Evolutionary conservation across 129 eudicot genomes (phyloP), one percentile per base, ranked within the genome.

Genomic region (Deinandra increscens): DNA sequence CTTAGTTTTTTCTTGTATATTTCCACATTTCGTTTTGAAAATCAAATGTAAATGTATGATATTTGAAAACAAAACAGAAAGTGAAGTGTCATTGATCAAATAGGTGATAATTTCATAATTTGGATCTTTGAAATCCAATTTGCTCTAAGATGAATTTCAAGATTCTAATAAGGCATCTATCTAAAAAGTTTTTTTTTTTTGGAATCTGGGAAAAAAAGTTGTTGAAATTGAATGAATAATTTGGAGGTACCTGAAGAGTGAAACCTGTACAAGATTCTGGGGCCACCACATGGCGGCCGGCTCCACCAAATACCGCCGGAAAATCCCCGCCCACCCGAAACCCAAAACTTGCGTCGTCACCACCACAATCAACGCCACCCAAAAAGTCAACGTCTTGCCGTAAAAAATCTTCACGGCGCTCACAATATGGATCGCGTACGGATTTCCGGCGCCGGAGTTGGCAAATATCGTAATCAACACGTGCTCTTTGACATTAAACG

Each of bases 281-380:
- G 95, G 95, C 95, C 95, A 87, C 95, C 95, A 87, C 95, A 87
- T 87, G 13, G 85, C 85, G 34, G 95, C 90, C 10, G 95, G 90
- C 78, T 88, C 95, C 55, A 88, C 95, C 78, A 88, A n/a, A 68
- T 79, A 85, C 65, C 87, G 64, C 69, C 95, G 83, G 72, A 84
- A 81, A 12, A 87, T 77, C 23, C 95, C 95, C 0, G 95, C 95
- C 95, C 90, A 87, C 13, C 95, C 95, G 7, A 84, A 87, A 6
- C 95, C 95, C 73, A 87, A 62, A 7, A 87, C 80, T 77, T 87
- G 95, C 15, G 93, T 87, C 61, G 93, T 87, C 56, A 87, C 39
- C 44, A 87, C 86, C 67, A 87, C 89, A 15, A 68, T 76, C 81
- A 87, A 70, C 70, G 89, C 59, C 46, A 87, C 93, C 89, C 88